These are phyloP conservation scores for Rhytidhysteron rufulum DNA, from an alignment of 2,329 filamentous ascomycete species.

Conservation along the genomic window DNA sequence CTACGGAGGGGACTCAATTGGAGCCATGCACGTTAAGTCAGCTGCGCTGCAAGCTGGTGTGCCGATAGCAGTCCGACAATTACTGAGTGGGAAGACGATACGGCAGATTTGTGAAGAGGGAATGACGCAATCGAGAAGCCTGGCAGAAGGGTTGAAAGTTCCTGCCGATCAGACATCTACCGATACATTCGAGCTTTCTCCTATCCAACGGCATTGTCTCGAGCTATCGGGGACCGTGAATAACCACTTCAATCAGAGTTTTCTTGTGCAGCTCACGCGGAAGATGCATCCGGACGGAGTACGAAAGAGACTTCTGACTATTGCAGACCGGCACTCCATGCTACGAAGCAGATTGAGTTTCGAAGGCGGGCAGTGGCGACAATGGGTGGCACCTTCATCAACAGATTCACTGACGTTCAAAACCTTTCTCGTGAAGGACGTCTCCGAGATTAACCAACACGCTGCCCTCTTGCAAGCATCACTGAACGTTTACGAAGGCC, in stretches of 20 bases:
- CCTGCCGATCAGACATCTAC: conserved; percentile 6
- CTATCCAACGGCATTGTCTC: conserved; percentile 37
- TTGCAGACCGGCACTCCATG: conserved; percentile 6
- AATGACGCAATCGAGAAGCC: conserved; percentile 2
- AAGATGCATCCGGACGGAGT: conserved; percentile 16
- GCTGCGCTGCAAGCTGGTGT: conserved; percentile 38
- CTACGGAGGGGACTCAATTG: conserved; percentile 22
- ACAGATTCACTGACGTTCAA: background rate
- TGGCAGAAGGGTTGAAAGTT: background rate
- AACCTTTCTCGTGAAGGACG: too few relatives aligned
- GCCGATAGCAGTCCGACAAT: conserved; percentile 39
- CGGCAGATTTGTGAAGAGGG: too few relatives aligned
- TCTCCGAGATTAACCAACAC: too few relatives aligned
- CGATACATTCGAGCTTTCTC: conserved; percentile 41
- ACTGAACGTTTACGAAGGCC: conserved; percentile 7
- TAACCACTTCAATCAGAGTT: conserved; percentile 8
- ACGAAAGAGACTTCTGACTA: conserved; percentile 7
- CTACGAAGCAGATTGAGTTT: conserved; percentile 6
- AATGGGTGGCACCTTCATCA: conserved; percentile 41
- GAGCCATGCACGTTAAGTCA: conserved; percentile 33
- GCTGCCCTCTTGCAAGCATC: too few relatives aligned
- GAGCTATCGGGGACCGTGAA: conserved; percentile 4
- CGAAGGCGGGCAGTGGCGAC: too few relatives aligned
- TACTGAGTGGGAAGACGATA: conserved; percentile 42
- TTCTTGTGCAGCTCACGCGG: conserved; percentile 8